A percentile compares a stretch with the other conserved stretches of the same genome.
Evolutionary conservation across 345 rosid species (phyloP).

Genomic region (Eucalyptus tenuipes): DNA sequence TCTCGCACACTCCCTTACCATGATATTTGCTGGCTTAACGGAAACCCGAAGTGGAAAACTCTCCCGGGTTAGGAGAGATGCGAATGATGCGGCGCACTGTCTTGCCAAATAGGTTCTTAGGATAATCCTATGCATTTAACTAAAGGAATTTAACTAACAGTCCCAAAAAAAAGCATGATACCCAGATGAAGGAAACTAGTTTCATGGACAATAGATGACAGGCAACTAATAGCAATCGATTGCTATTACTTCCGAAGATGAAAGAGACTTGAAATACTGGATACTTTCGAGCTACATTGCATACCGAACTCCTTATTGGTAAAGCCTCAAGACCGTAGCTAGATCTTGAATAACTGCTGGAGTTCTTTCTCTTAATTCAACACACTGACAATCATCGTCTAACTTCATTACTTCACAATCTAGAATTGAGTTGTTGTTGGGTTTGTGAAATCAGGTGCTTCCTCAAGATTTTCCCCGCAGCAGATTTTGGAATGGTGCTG

Average conservation of each 20-base stretch:
- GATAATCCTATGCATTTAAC: neutral
- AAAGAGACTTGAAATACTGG: neutral
- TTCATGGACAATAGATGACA: neutral
- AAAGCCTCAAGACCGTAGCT: neutral
- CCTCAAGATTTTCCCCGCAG: conserved; percentile 54
- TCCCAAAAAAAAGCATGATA: neutral
- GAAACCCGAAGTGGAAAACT: neutral
- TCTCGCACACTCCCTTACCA: neutral
- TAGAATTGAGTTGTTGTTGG: conserved; percentile 18
- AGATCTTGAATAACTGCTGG: neutral
- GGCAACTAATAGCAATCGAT: neutral
- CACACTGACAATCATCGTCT: neutral
- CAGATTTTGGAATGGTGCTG: conserved; percentile 42
- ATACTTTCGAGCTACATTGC: neutral
- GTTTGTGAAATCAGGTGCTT: conserved; percentile 31
- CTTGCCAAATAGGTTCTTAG: neutral
- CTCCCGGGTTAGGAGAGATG: neutral
- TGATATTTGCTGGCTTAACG: neutral
- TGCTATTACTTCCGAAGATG: neutral
- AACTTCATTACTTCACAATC: conserved; percentile 2
- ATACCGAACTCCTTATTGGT: neutral
- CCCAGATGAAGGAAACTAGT: neutral
- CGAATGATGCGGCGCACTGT: neutral
- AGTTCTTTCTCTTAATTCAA: neutral
- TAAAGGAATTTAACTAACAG: neutral